A percentile compares a stretch with the other conserved stretches of the same genome.
Conservation (phyloP, 345 rosid genomes). For the Eucalyptus sp. region DNA sequence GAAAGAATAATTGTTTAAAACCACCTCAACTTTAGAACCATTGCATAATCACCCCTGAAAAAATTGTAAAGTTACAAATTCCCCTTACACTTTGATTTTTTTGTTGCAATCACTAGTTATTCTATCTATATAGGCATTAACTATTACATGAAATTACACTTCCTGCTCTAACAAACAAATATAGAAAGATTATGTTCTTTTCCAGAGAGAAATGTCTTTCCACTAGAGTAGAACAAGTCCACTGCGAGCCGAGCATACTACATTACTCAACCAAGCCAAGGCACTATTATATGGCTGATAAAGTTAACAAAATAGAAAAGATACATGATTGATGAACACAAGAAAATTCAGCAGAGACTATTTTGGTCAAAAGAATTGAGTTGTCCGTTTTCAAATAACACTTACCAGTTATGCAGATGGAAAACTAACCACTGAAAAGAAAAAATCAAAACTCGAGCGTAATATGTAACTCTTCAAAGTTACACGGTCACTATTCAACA, state of each 20-base stretch:
- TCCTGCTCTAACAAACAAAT: rapidly evolving
- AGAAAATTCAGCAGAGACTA: neutral
- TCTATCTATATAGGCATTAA: rapidly evolving
- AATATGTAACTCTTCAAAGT: neutral
- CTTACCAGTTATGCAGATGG: neutral
- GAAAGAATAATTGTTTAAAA: neutral
- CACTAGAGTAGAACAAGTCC: no score
- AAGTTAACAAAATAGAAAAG: neutral
- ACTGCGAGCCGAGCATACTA: no score
- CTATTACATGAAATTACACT: rapidly evolving
- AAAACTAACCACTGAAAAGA: neutral
- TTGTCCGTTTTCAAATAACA: neutral
- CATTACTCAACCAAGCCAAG: no score
- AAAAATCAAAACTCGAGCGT: neutral
- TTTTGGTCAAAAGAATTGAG: neutral
- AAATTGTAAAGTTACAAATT: neutral
- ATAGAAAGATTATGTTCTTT: neutral
- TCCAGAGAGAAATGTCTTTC: no score
- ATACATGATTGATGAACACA: neutral
- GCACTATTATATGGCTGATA: neutral
- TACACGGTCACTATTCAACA: neutral
- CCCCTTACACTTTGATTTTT: neutral
- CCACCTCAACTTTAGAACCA: neutral
- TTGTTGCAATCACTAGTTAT: neutral
- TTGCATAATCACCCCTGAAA: neutral